phyloP scores from a whole-genome alignment of 2,329 filamentous ascomycete species.

The Aspergillus aculeatus region DNA sequence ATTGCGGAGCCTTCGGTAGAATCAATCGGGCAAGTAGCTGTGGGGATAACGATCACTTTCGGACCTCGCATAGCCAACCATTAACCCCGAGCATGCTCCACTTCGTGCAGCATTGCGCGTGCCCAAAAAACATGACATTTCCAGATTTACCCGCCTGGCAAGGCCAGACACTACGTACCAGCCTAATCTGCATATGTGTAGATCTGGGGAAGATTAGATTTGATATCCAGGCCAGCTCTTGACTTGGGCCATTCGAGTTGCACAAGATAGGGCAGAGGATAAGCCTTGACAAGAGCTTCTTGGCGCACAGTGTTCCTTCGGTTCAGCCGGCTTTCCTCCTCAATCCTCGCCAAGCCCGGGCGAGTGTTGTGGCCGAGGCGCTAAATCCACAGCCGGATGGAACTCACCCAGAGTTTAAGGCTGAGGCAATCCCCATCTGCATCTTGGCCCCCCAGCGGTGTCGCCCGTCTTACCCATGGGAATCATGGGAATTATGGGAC shows the following conservation, averaged over 20 bases:
- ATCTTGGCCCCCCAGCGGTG: not conserved
- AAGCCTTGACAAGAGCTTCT: constrained; percentile 6
- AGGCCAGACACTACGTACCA: not conserved
- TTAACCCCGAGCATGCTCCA: not conserved
- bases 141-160: not conserved
- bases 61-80: not conserved
- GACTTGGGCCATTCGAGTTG: not conserved
- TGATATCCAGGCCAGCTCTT: not conserved
- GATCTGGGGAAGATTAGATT: not conserved
- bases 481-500: not conserved
- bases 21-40: not conserved
- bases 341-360: constrained; percentile 1
- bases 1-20: not conserved
- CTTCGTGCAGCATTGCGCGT: not conserved
- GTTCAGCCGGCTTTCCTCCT: constrained; percentile 1
- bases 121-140: not conserved
- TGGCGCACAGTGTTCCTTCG: not conserved
- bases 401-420: constrained; percentile 7
- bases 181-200: not conserved
- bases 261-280: not conserved
- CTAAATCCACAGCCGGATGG: constrained; percentile 4
- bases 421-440: constrained; percentile 5
- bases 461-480: not conserved
- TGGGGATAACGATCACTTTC: not conserved
- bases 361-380: constrained; percentile 3